phyloP scores from a whole-genome alignment of 129 eudicot genomes.

The Solidago caesia region DNA sequence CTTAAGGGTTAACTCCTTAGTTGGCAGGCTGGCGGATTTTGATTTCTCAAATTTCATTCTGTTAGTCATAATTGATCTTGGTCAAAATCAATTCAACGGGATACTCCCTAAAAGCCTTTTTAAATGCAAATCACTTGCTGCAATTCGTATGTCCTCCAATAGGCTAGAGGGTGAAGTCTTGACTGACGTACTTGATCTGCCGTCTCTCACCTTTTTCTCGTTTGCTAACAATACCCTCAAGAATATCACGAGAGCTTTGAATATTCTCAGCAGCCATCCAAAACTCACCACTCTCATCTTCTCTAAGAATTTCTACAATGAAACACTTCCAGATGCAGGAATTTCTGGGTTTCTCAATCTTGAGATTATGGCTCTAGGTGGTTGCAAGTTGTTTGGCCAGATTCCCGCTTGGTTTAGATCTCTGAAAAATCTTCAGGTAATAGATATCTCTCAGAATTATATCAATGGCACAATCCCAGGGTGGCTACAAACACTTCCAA shows the following conservation, averaged over 20 bases:
- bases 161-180: neutral
- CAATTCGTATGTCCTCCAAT: constrained; percentile 21
- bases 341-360: neutral
- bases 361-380: neutral
- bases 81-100: constrained; percentile 36
- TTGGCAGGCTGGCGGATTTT: constrained; percentile 30
- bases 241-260: neutral
- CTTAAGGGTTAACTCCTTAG: constrained; percentile 30
- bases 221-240: neutral
- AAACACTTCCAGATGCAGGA: neutral
- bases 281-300: neutral
- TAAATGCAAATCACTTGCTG: constrained; percentile 29
- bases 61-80: constrained; percentile 34
- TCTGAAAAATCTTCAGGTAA: neutral
- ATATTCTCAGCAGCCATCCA: neutral
- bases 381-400: neutral
- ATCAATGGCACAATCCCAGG: neutral
- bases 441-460: neutral
- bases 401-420: neutral
- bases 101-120: constrained; percentile 35
- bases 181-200: neutral
- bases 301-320: neutral
- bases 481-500: neutral
- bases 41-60: constrained; percentile 39
- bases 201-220: neutral